These are phyloP conservation scores for Penicillium occitanis DNA, from an alignment of 2,329 filamentous ascomycete species.

Conservation along the genomic window DNA sequence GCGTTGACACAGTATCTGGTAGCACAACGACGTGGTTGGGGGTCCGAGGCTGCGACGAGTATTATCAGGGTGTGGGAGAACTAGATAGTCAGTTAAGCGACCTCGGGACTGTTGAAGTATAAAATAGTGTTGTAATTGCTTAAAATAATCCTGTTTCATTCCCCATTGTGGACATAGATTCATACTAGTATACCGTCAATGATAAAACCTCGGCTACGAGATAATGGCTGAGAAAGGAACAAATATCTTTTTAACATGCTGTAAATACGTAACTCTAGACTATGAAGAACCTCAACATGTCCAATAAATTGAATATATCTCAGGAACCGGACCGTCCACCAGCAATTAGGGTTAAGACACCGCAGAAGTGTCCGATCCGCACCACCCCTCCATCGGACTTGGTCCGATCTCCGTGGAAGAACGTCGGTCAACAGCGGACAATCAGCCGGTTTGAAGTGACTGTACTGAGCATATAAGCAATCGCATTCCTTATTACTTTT, in stretches of 20 bases:
- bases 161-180: not conserved
- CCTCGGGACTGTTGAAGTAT: not conserved
- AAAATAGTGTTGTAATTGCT: not conserved
- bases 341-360: conserved; percentile 7
- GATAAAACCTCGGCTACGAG: not conserved
- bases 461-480: not conserved
- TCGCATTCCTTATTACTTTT: not conserved
- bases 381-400: conserved; percentile 16
- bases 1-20: conserved; percentile 37
- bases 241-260: not conserved
- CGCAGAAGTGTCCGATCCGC: conserved; percentile 15
- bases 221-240: not conserved
- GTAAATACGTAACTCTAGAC: not conserved
- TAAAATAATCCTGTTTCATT: not conserved
- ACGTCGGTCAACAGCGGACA: conserved; percentile 11
- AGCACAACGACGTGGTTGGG: conserved; percentile 35
- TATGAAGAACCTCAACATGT: not conserved
- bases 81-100: not conserved
- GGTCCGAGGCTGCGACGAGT: conserved; percentile 32
- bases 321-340: not conserved
- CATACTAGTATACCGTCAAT: not conserved
- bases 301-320: not conserved
- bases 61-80: conserved; percentile 36
- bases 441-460: not conserved
- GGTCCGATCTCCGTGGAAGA: conserved; percentile 9